Percentiles rank a stretch among this genome's conserved stretches.
Evolutionary conservation across 2,329 filamentous ascomycete species (phyloP).

Genomic region (Clonostachys byssicola): DNA sequence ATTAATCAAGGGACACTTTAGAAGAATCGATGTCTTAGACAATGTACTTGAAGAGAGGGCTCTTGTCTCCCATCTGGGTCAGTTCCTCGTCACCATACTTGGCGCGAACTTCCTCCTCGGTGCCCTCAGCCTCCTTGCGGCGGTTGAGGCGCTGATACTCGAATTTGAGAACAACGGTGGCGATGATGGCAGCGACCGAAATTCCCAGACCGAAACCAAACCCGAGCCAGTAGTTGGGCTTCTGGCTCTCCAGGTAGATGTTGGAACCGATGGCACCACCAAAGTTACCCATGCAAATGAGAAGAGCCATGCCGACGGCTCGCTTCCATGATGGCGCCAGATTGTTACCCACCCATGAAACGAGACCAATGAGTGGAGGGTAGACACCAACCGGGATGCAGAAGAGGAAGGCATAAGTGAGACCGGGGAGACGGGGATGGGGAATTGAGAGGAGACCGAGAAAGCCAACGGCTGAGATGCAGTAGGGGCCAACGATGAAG

Average conservation of each 20-base stretch:
- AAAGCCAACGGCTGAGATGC: slow-evolving; percentile 4
- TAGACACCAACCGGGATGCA: slow-evolving; percentile 13
- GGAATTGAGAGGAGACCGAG: slow-evolving; percentile 6
- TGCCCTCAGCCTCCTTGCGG: slow-evolving; percentile 7
- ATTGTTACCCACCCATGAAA: slow-evolving; percentile 8
- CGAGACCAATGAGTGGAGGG: slow-evolving; percentile 16
- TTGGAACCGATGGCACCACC: slow-evolving; percentile 5
- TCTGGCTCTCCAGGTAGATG: slow-evolving; percentile 3
- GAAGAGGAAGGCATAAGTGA: slow-evolving; percentile 18
- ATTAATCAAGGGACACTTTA: too few species aligned
- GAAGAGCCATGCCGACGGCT: slow-evolving; percentile 6
- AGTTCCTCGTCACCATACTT: slow-evolving; percentile 10
- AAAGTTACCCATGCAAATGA: slow-evolving; percentile 5
- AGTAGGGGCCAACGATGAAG: slow-evolving; percentile 5
- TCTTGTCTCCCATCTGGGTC: slow-evolving; percentile 8
- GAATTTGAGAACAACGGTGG: not conserved
- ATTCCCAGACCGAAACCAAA: slow-evolving; percentile 2
- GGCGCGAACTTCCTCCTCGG: slow-evolving; percentile 9
- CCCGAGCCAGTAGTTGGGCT: slow-evolving; percentile 4
- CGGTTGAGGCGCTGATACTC: slow-evolving; percentile 7
- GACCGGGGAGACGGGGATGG: slow-evolving; percentile 9
- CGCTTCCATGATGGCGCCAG: slow-evolving; percentile 7
- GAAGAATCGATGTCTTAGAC: slow-evolving; percentile 6
- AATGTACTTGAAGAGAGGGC: slow-evolving; percentile 9
- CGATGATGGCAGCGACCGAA: slow-evolving; percentile 2